These are phyloP conservation scores for Fusarium scirpi DNA, from an alignment of 2,329 filamentous ascomycete species.

Conservation along the genomic window DNA sequence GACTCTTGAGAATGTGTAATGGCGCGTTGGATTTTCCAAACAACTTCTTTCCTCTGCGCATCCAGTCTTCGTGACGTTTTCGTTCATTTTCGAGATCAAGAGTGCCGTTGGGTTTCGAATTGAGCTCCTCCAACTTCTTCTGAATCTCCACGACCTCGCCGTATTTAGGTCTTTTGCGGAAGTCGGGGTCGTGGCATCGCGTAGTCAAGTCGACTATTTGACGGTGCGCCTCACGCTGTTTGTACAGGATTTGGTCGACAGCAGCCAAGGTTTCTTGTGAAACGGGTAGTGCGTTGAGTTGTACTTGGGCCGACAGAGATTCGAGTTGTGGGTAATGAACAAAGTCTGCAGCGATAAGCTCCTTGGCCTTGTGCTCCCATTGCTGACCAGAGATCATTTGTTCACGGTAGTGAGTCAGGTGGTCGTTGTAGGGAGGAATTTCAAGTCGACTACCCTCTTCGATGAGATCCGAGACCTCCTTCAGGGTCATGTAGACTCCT, in stretches of 20 bases:
- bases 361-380: conserved; percentile 94
- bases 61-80: conserved; percentile 98
- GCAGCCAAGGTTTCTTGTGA: conserved; percentile 81
- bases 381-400: conserved; percentile 81
- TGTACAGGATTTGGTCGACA: conserved; percentile 93
- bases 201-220: conserved; percentile 87
- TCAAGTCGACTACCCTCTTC: conserved; percentile 80
- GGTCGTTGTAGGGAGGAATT: conserved; percentile 83
- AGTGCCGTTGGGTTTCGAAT: conserved; percentile 91
- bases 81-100: conserved; percentile 94
- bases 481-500: conserved; percentile 75
- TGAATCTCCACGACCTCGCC: conserved; percentile 90
- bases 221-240: conserved; percentile 93
- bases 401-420: conserved; percentile 80
- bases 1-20: conserved; percentile 91
- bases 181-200: conserved; percentile 79
- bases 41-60: conserved; percentile 96
- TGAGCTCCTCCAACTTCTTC: conserved; percentile 86
- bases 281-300: conserved; percentile 78
- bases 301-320: conserved; percentile 86
- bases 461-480: conserved; percentile 84
- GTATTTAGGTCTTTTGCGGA: conserved; percentile 85
- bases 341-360: conserved; percentile 90
- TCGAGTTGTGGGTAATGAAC: conserved; percentile 96
- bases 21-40: conserved; percentile 99